Base-by-base conservation (phyloP, 177 flowering plant genomes). In the Vitis hybrid region DNA sequence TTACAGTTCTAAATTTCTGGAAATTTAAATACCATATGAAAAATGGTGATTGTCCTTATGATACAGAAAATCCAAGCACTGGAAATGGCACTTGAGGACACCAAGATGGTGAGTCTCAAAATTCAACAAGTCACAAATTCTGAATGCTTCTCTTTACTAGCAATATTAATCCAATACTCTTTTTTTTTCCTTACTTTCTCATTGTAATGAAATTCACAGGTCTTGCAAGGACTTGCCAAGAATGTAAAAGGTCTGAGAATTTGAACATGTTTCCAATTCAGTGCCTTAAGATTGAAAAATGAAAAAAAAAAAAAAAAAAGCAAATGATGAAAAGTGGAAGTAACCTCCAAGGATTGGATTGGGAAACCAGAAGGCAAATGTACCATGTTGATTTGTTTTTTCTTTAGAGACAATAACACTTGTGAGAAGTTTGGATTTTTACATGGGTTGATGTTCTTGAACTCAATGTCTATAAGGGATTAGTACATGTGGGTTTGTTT, bases 61-160 rank as follows among this genome's bases (percentile, higher is more conserved):
- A 54, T 2, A 12, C 79, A 82, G 85, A 77, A 82, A 79, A 73
- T 82, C 22, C 50, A 70, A 58, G 68, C 60, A 57, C 55, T 82
- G 50, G 85, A 77, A 71, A 69, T 59, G 11, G 73, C 78, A 55
- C 74, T 81, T 10, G 73, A 68, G 55, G 80, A 79, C n/a, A 76
- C 79, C 50, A 81, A 76, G 67, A 18, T 45, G 68, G 80, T 79
- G 29, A 74, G 74, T 53, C 56, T 56, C 22, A 57, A 45, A 18
- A 20, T 11, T 58, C 48, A 3, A 26, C 8, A 22, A 39, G 45
- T 39, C 8, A 4, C 45, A 39, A 7, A 1, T 39, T 39, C 45
- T 39, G 7, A 39, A 39, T 26, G 45, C 58, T 59, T 49, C 19
- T 63, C 13, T 2, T 31, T 63, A 8, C 16, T 20, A 7, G 39